Base-by-base conservation (phyloP, 2,329 filamentous ascomycete species). In the Cladophialophora bantiana region DNA sequence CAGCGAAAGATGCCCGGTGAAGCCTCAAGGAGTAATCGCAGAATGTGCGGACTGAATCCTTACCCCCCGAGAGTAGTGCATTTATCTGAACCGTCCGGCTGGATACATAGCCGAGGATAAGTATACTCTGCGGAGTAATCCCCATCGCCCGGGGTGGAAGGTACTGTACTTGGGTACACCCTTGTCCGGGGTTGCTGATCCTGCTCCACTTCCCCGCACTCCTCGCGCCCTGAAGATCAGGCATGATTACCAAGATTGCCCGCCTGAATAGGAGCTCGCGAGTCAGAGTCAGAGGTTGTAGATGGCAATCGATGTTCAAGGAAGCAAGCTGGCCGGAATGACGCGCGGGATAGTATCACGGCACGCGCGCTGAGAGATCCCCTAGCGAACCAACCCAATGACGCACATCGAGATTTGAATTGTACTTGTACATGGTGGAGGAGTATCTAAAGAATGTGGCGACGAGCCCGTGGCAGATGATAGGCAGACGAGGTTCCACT, bases 181-280 rank as follows among this genome's bases (percentile, higher is more conserved):
- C 18, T 50, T 50, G 45, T 18, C 20, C 18, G 18, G 18, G 9
- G 18, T 10, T 7, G 10, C 12, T 26, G 9, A 50, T 50, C 18
- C 10, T 50, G 45, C 45, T 50, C 45, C 45, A 50, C 45, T 50
- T 50, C 45, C 45, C 45, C 45, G 45, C 45, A 50, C 45, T 50
- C 9, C 9, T 26, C 45, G 7, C 20, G 18, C 45, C 45, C 45
- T 50, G 7, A 15, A 31, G 45, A 50, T 26, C 20, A 20, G 42
- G 2, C 42, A 18, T 48, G 42, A n/a, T 48, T 20, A 48, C 45
- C 18, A 26, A 50, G 10, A 12, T 48, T 13, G 7, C 42, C 7
- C n/a, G n/a, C 42, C 18, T 4, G 42, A 20, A 48, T 18, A 48
- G 7, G n/a, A 26, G 26, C 26, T 26, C 26, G 26, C 2, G 26